phyloP scores from a whole-genome alignment of 345 rosid genomes.

The Theobroma cacao region DNA sequence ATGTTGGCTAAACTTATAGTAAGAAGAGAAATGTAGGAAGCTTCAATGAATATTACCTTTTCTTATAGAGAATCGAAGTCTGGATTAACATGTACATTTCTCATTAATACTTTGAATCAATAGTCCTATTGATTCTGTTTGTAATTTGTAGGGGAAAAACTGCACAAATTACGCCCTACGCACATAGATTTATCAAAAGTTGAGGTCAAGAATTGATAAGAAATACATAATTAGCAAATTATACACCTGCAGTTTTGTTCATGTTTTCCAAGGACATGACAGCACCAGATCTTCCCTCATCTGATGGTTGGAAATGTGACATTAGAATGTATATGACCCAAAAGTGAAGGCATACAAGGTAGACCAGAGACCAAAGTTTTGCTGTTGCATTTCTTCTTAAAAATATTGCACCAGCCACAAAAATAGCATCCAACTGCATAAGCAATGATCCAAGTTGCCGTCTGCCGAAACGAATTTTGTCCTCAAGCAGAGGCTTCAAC shows the following conservation, averaged over 20 bases:
- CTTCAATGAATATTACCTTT: neutral
- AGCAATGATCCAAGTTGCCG: conserved; percentile 69
- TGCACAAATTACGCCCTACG: neutral
- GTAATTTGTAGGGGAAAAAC: neutral
- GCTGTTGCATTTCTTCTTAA: conserved; percentile 74
- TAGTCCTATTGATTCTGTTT: neutral
- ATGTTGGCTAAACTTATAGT: neutral
- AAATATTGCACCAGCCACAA: conserved; percentile 70
- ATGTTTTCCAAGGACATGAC: conserved; percentile 69
- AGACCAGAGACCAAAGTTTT: conserved; percentile 63
- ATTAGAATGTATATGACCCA: conserved; percentile 85
- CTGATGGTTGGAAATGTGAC: conserved; percentile 48
- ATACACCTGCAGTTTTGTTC: conserved; percentile 46
- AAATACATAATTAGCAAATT: neutral
- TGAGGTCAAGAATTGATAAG: neutral
- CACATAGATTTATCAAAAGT: neutral
- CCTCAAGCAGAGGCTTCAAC: conserved; percentile 51
- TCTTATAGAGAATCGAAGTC: neutral
- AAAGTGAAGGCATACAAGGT: conserved; percentile 76
- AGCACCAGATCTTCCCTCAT: conserved; percentile 60
- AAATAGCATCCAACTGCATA: conserved; percentile 67
- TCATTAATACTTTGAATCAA: neutral
- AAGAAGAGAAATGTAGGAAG: neutral
- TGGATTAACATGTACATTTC: neutral
- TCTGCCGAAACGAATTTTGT: conserved; percentile 62